phyloP scores from a whole-genome alignment of 495 filamentous ascomycete genomes.

The Hypomontagnella submonticulosa region DNA sequence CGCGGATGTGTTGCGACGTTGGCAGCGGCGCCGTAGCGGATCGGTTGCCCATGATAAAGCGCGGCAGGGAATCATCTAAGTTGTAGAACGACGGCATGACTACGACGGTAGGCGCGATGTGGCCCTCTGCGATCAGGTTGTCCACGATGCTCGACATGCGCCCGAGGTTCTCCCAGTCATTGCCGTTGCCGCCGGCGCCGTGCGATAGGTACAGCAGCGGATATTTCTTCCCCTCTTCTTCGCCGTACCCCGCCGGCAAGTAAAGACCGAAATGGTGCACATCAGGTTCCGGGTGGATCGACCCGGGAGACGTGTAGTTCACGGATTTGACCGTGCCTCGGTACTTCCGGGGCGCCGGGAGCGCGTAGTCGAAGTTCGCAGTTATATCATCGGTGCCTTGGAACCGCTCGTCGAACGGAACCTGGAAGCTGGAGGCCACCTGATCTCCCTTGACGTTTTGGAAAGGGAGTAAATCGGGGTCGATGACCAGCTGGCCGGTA shows the following conservation, averaged over 20 bases:
- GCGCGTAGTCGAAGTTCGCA: slow-evolving; percentile 50
- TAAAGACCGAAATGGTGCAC: slow-evolving; percentile 48
- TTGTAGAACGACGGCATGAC: slow-evolving; percentile 52
- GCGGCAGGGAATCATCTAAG: slow-evolving; percentile 38
- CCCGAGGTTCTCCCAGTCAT: slow-evolving; percentile 50
- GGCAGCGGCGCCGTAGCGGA: slow-evolving; percentile 35
- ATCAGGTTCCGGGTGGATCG: slow-evolving; percentile 47
- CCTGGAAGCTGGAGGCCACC: slow-evolving; percentile 51
- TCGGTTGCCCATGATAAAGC: slow-evolving; percentile 47
- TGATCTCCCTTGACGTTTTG: slow-evolving; percentile 47
- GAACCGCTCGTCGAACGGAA: slow-evolving; percentile 47
- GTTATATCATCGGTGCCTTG: slow-evolving; percentile 46
- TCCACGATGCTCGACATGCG: slow-evolving; percentile 49
- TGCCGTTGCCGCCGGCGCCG: slow-evolving; percentile 39
- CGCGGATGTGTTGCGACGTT: slow-evolving; percentile 30
- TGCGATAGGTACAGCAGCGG: slow-evolving; percentile 51
- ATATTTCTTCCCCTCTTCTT: slow-evolving; percentile 37
- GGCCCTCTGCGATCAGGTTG: slow-evolving; percentile 48
- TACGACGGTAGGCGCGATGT: slow-evolving; percentile 50
- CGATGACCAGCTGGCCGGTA: slow-evolving; percentile 49
- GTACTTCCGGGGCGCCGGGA: slow-evolving; percentile 35
- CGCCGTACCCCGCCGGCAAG: slow-evolving; percentile 48
- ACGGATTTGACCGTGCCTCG: slow-evolving; percentile 45
- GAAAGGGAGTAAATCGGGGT: slow-evolving; percentile 48
- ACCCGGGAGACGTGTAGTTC: slow-evolving; percentile 50